These are phyloP conservation scores for Ogataea allantospora DNA, from an alignment of 805 yeast genomes.

Conservation along the genomic window DNA sequence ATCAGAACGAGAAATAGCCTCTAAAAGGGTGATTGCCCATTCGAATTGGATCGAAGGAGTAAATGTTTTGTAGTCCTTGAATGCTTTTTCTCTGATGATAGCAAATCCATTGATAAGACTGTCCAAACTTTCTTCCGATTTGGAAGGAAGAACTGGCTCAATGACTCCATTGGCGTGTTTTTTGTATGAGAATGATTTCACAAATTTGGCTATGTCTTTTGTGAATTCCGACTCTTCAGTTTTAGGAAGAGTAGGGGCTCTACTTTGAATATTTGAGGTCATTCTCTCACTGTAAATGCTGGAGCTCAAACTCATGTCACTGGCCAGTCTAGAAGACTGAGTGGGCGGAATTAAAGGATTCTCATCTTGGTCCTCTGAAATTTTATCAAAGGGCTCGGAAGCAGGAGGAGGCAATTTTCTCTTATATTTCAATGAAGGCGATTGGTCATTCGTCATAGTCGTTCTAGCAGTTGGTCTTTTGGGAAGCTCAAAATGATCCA, in stretches of 20 bases:
- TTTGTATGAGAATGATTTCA: slow-evolving; percentile 21
- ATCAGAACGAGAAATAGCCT: slow-evolving; percentile 42
- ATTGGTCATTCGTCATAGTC: background rate
- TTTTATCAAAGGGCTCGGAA: slow-evolving; percentile 10
- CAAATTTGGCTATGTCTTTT: slow-evolving; percentile 5
- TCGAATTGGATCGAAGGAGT: slow-evolving; percentile 55
- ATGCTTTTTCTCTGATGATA: slow-evolving; percentile 32
- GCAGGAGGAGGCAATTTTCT: slow-evolving; percentile 29
- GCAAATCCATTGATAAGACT: slow-evolving; percentile 29
- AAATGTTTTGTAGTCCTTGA: slow-evolving; percentile 37
- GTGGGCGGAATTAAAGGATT: background rate
- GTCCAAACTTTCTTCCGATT: slow-evolving; percentile 30
- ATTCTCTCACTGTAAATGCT: slow-evolving; percentile 18
- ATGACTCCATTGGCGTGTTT: slow-evolving; percentile 26
- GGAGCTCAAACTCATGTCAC: slow-evolving; percentile 17
- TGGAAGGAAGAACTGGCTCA: slow-evolving; percentile 31
- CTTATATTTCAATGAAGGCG: slow-evolving; percentile 15
- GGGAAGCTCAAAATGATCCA: slow-evolving; percentile 27
- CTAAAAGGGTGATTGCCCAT: slow-evolving; percentile 60
- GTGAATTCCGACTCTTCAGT: slow-evolving; percentile 3
- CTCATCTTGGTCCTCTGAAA: background rate
- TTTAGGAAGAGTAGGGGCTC: slow-evolving; percentile 6
- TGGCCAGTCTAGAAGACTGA: slow-evolving; percentile 8
- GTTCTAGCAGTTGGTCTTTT: slow-evolving; percentile 1
- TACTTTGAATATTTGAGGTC: slow-evolving; percentile 2